These are phyloP conservation scores for Podochytrium sp. DNA, from an alignment of 192 early-diverging fungal genomes.

Conservation along the genomic window DNA sequence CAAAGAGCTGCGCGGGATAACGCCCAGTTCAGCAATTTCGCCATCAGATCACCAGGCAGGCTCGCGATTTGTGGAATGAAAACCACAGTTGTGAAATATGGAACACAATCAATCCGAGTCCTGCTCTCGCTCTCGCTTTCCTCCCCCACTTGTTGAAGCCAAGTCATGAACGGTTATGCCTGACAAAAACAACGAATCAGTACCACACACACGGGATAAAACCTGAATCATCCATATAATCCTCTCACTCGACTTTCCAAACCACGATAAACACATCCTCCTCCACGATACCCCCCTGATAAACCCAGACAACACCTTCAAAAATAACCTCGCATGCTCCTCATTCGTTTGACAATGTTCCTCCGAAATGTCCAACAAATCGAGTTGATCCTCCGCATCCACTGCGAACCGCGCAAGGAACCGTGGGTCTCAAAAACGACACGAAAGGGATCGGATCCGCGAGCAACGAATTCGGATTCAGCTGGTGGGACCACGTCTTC, in stretches of 20 bases:
- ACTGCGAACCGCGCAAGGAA: slow-evolving; percentile 72
- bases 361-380: slow-evolving; percentile 53
- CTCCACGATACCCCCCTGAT: slow-evolving; percentile 81
- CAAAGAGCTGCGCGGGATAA: no score
- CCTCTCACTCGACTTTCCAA: slow-evolving; percentile 53
- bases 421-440: slow-evolving; percentile 82
- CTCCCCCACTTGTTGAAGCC: slow-evolving; percentile 75
- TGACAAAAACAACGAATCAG: background rate
- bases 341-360: slow-evolving; percentile 42
- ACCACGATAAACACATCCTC: slow-evolving; percentile 86
- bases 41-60: no score
- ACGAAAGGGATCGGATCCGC: slow-evolving; percentile 72
- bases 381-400: slow-evolving; percentile 73
- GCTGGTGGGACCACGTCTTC: slow-evolving; percentile 82
- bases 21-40: no score
- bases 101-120: no score
- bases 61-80: no score
- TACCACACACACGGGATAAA: background rate
- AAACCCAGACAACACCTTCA: slow-evolving; percentile 66
- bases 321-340: slow-evolving; percentile 57
- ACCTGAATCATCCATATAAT: slow-evolving; percentile 62
- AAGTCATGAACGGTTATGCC: slow-evolving; percentile 62
- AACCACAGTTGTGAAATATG: no score
- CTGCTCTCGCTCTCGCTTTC: no score
- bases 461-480: slow-evolving; percentile 21